Evolutionary conservation across 768 basidiomycete genomes (phyloP).

Genomic region (Trametes gibbosa): DNA sequence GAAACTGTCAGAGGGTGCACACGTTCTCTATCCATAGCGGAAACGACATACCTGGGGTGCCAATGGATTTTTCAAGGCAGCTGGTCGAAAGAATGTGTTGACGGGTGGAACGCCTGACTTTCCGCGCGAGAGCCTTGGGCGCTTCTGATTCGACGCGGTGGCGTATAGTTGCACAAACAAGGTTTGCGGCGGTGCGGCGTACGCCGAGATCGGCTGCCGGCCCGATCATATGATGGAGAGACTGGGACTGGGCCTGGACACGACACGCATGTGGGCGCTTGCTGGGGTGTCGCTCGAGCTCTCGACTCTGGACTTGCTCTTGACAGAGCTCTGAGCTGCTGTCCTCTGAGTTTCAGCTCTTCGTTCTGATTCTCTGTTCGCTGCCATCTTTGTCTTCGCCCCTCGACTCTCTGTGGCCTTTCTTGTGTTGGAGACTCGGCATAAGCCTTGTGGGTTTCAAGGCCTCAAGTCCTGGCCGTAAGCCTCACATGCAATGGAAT

Average conservation of each 20-base stretch:
- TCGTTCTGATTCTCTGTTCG: too few species aligned
- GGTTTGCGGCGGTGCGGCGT: slow-evolving; percentile 16
- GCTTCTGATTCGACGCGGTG: slow-evolving; percentile 9
- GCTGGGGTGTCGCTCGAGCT: neutral
- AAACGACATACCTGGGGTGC: slow-evolving; percentile 63
- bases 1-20: slow-evolving; percentile 15
- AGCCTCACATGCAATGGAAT: slow-evolving; percentile 64
- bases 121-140: neutral
- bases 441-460: neutral
- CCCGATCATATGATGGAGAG: neutral
- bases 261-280: neutral
- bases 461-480: neutral
- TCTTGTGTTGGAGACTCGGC: neutral
- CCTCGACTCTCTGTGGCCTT: neutral
- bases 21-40: neutral
- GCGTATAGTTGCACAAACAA: slow-evolving; percentile 27
- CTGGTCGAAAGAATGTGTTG: slow-evolving; percentile 28
- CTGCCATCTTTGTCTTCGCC: neutral
- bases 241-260: slow-evolving; percentile 1
- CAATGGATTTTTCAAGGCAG: slow-evolving; percentile 96
- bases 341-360: too few species aligned
- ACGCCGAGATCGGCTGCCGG: neutral
- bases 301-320: neutral
- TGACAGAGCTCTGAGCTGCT: neutral
- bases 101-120: neutral